Evolutionary conservation across 805 yeast species (phyloP).

Genomic region (Candida suzukii): DNA sequence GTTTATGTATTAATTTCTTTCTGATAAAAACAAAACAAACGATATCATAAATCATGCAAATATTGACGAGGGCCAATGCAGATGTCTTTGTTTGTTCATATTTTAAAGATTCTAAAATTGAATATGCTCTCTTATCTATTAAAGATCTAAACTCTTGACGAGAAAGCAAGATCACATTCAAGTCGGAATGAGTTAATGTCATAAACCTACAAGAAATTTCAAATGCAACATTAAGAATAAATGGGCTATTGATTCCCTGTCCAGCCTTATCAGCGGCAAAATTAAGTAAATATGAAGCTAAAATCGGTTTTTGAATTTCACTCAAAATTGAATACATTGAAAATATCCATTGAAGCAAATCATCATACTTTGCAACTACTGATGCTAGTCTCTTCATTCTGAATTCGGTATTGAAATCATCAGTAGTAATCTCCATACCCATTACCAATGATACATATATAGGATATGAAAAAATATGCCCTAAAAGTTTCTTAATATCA

Average conservation of each 20-base stretch:
- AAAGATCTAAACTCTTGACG: conserved; percentile 42
- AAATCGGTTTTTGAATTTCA: conserved; percentile 43
- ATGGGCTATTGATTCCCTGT: conserved; percentile 14
- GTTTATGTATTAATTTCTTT: conserved; percentile 7
- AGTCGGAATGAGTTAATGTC: conserved; percentile 6
- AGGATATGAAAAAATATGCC: neutral
- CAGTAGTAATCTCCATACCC: neutral
- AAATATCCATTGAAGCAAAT: no score
- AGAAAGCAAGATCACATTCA: conserved; percentile 30
- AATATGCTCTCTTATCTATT: conserved; percentile 35
- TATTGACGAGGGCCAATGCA: conserved; percentile 13
- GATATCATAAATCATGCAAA: conserved; percentile 19
- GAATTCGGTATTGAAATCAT: neutral
- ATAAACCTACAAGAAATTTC: conserved; percentile 8
- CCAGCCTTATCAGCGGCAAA: conserved; percentile 32
- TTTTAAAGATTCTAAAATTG: conserved; percentile 18
- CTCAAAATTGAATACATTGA: no score
- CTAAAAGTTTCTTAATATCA: neutral
- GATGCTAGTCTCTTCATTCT: no score
- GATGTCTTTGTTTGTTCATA: neutral
- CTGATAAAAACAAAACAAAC: conserved; percentile 16
- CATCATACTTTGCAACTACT: no score
- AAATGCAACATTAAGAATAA: conserved; percentile 19
- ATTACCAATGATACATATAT: no score
- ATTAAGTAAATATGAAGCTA: conserved; percentile 44